Base-by-base conservation (phyloP, 2,329 filamentous ascomycete genomes). In the Penicillium aurantiogriseum region DNA sequence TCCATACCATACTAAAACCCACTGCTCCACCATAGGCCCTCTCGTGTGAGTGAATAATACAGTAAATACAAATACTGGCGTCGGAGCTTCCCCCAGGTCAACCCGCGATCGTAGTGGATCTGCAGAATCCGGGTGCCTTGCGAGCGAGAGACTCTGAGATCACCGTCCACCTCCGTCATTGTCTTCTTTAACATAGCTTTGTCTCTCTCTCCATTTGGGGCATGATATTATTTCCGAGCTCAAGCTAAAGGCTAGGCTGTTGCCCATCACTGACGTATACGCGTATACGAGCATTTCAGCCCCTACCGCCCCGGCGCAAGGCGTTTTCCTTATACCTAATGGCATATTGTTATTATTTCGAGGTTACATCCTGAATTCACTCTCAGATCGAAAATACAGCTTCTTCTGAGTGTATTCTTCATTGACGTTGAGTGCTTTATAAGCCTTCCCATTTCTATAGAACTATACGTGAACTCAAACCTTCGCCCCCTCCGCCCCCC, bases 121-220 rank as follows among this genome's bases (percentile, higher is more conserved):
- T 36, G 40, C 36, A 21, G 49, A 59, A 59, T 57, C 11, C 38
- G 38, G 57, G 57, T 57, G 57, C 57, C 57, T 59, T 57, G 49
- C 45, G 21, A 50, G 51, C 23, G 15, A 31, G 31, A 8, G 13
- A 23, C 27, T 15, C 25, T 51, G 25, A 42, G 46, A 47, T 43
- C 47, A 55, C 47, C 21, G n/a, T 45, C 47, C 47, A 43, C 38
- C 38, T 49, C 19, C 25, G 31, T 51, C 53, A 51, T 51, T 56
- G 15, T 17, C 15, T 38, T 31, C n/a, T 27, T n/a, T 4, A n/a
- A 19, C 19, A 31, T 21, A 4, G 10, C 19, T 49, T 27, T 29
- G 11, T 25, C 33, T 48, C 23, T 49, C 21, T 29, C 11, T 25
- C 23, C 13, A 23, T 40, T 9, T 39, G 13, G 53, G 13, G 23